Base-by-base conservation (phyloP, 2,329 filamentous ascomycete species). In the Microsporum ferrugineum region DNA sequence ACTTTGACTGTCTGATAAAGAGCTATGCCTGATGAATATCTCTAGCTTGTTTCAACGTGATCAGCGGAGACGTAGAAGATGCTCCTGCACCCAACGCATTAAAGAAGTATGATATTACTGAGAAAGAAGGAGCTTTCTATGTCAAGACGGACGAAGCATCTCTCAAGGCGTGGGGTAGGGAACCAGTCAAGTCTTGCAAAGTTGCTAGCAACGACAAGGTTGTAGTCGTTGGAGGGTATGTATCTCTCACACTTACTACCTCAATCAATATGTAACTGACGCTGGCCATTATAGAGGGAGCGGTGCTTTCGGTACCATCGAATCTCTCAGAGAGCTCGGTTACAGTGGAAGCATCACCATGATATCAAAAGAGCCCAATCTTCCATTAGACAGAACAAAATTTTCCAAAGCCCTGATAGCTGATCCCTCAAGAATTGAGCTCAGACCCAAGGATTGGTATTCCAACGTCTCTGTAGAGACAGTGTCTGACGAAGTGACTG, bases 341-440 rank as follows among this genome's bases (percentile, higher is more conserved):
- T 97, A 86, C 78, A 81, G 80, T 3, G 92, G 91, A 12, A 78
- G 82, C 60, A 85, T 99, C 66, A 95, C 91, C 0, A 79, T 96
- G 68, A 85, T 99, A 68, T 86, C 88, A 10, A 86, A 83, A 65
- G 94, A 99, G 74, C 87, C 88, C 27, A 88, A 94, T 71, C 81
- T 88, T 38, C 91, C 91, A 36, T 91, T 97, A 68, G 94, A 99
- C 76, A 85, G 94, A 23, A 90, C 94, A 8, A 97, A 97, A 79
- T 82, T 99, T 47, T 96, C 91, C 70, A 99, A 99, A 76, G 90
- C 92, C 0, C 80, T 99, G 10, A 82, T 96, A 64, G 84, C 88
- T 5, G 92, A 99, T 71, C 74, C 84, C 1, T 80, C 82, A 51
- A 96, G 95, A 76, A 76, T 96, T 49, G 84, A 87, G 47, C 88